Percentiles rank a stretch among this genome's conserved stretches.
phyloP scores from a whole-genome alignment of 352 stramenopile genomes.

The Globisporangium paddicum region DNA sequence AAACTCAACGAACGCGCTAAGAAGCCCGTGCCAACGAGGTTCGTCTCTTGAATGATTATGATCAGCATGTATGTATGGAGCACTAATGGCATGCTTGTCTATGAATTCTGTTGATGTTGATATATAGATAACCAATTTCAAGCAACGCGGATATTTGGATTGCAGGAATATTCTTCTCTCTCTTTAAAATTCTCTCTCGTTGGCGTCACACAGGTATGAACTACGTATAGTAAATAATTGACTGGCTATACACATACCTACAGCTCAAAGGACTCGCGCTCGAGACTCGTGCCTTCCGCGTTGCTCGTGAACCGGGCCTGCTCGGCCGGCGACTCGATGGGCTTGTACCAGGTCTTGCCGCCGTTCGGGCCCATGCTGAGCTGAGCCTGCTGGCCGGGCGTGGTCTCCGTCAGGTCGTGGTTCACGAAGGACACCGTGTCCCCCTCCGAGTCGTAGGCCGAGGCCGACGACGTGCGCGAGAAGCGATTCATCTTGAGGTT shows the following conservation, averaged over 20 bases:
- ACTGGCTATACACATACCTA: conserved; percentile 19
- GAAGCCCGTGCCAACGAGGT: conserved; percentile 20
- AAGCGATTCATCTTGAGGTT: conserved; percentile 10
- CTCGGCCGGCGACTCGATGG: conserved; percentile 43
- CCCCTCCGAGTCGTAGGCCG: background rate
- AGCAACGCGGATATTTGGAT: too few species aligned
- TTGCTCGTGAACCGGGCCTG: conserved; percentile 30
- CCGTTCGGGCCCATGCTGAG: background rate
- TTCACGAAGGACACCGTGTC: conserved; percentile 5
- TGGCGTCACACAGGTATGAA: too few species aligned
- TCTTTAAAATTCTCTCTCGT: too few species aligned
- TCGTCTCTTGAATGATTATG: background rate
- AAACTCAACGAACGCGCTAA: conserved; percentile 16
- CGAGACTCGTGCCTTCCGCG: conserved; percentile 27
- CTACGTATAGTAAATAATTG: conserved; percentile 20
- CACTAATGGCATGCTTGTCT: too few species aligned
- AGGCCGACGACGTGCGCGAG: conserved; percentile 3
- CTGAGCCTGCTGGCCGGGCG: background rate
- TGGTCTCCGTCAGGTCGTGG: conserved; percentile 4
- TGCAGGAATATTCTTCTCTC: too few species aligned
- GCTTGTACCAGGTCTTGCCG: conserved; percentile 42
- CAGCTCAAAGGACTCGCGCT: conserved; percentile 62
- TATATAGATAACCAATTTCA: too few species aligned
- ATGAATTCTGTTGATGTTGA: too few species aligned
- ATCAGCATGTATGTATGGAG: too few species aligned